Evolutionary conservation across 768 basidiomycete genomes (phyloP).

Genomic region (Trametes gibbosa): DNA sequence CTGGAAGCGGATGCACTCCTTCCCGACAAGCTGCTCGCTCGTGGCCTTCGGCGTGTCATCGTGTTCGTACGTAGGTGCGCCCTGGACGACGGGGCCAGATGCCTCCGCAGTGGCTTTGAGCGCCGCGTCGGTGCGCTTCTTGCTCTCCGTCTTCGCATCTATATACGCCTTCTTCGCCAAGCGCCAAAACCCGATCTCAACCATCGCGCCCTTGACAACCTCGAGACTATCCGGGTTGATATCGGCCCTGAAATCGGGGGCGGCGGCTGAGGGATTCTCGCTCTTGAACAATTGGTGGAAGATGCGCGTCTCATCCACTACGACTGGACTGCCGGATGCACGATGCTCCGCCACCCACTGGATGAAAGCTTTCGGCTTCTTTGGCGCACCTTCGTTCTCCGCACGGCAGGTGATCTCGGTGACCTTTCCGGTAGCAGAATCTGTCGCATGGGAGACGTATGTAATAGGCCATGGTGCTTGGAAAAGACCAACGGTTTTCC

Average conservation of each 20-base stretch:
- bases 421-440: conserved; percentile 69
- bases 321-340: conserved; percentile 76
- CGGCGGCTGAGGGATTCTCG: conserved; percentile 71
- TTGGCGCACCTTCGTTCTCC: conserved; percentile 59
- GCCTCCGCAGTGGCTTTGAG: conserved; percentile 41
- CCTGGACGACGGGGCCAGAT: conserved; percentile 27
- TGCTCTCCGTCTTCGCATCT: conserved; percentile 66
- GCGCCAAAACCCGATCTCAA: conserved; percentile 88
- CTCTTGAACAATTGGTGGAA: conserved; percentile 95
- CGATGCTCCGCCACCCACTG: conserved; percentile 94
- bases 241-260: conserved; percentile 78
- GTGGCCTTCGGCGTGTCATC: conserved; percentile 71
- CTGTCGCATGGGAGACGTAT: conserved; percentile 83
- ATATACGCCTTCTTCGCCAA: conserved; percentile 66
- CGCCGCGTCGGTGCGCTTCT: conserved; percentile 59
- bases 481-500: conserved; percentile 96
- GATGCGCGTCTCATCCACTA: conserved; percentile 84
- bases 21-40: conserved; percentile 77
- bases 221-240: conserved; percentile 82
- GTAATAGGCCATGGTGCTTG: conserved; percentile 91
- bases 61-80: conserved; percentile 30
- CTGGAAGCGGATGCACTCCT: conserved; percentile 95
- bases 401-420: conserved; percentile 75
- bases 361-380: conserved; percentile 91
- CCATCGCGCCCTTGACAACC: conserved; percentile 73